These are phyloP conservation scores for Hyparrhenia diplandra DNA, from an alignment of 176 grass and related monocot genomes.

Conservation along the genomic window DNA sequence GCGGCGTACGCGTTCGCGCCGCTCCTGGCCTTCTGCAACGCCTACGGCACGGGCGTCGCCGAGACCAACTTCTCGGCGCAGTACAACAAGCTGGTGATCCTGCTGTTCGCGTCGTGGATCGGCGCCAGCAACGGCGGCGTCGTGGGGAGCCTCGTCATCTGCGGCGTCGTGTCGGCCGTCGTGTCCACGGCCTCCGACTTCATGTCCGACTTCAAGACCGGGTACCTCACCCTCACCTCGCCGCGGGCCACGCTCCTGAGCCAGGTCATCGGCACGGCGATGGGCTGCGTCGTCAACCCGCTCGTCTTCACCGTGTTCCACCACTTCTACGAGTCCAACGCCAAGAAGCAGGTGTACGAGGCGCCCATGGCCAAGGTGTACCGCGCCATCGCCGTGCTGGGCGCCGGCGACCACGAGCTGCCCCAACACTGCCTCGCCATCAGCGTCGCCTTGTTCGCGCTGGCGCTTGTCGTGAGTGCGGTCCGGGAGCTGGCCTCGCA, in stretches of 20 bases:
- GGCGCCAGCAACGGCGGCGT: constrained; percentile 31
- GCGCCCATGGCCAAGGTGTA: constrained; percentile 60
- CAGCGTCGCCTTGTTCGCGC: constrained; percentile 38
- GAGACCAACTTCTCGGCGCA: constrained; percentile 73
- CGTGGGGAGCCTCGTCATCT: constrained; percentile 65
- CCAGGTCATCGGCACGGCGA: constrained; percentile 57
- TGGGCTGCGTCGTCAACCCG: constrained; percentile 62
- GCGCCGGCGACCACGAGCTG: constrained; percentile 43
- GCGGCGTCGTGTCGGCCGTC: constrained; percentile 57
- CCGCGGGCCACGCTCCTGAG: constrained; percentile 60
- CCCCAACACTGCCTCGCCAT: constrained; percentile 52
- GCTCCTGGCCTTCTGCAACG: constrained; percentile 78
- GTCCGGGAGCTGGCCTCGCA: constrained; percentile 39
- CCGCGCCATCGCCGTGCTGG: constrained; percentile 66
- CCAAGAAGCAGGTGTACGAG: constrained; percentile 24
- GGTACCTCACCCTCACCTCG: constrained; percentile 75
- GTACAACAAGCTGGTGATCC: constrained; percentile 67
- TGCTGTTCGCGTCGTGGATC: constrained; percentile 66
- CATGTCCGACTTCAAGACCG: constrained; percentile 77
- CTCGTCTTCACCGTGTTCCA: constrained; percentile 64
- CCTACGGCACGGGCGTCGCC: constrained; percentile 67
- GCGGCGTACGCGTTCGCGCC: constrained; percentile 60
- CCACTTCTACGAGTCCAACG: constrained; percentile 41
- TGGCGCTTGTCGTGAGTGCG: constrained; percentile 37
- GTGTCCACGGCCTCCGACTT: constrained; percentile 70